Conservation (phyloP, 345 rosid species). For the Cardiospermum halicacabum region DNA sequence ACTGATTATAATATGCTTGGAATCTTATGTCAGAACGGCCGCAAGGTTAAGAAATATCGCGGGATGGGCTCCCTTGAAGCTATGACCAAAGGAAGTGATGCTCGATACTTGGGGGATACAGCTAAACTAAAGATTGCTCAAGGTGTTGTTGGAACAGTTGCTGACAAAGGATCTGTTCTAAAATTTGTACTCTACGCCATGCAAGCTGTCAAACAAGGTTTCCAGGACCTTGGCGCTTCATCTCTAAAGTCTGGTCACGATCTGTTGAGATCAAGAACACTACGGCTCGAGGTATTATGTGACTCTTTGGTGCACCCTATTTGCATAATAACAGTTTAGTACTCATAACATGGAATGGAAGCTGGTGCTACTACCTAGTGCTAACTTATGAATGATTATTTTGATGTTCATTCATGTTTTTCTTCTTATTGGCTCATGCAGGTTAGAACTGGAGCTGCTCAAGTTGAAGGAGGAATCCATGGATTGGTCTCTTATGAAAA, state of each 20-base stretch:
- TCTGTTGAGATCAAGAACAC: slow-evolving; percentile 57
- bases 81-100: slow-evolving; percentile 95
- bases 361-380: background rate
- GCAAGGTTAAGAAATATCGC: slow-evolving; percentile 64
- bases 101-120: slow-evolving; percentile 81
- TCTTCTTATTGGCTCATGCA: slow-evolving; percentile 24
- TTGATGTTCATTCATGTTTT: slow-evolving; percentile 3
- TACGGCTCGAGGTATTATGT: slow-evolving; percentile 74
- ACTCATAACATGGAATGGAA: background rate
- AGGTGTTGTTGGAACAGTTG: slow-evolving; percentile 95
- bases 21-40: slow-evolving; percentile 46
- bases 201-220: slow-evolving; percentile 98
- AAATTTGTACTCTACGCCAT: slow-evolving; percentile 78
- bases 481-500: slow-evolving; percentile 71
- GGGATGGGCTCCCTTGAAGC: slow-evolving; percentile 99
- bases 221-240: slow-evolving; percentile 92
- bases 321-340: background rate
- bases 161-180: slow-evolving; percentile 91
- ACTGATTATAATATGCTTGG: background rate
- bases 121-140: slow-evolving; percentile 91
- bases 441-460: slow-evolving; percentile 94
- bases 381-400: background rate
- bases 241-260: slow-evolving; percentile 74
- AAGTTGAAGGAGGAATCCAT: slow-evolving; percentile 82
- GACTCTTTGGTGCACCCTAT: background rate